A percentile compares a stretch with the other conserved stretches of the same genome.
phyloP scores from a whole-genome alignment of 257 asterid species.

The Sherardia arvensis region DNA sequence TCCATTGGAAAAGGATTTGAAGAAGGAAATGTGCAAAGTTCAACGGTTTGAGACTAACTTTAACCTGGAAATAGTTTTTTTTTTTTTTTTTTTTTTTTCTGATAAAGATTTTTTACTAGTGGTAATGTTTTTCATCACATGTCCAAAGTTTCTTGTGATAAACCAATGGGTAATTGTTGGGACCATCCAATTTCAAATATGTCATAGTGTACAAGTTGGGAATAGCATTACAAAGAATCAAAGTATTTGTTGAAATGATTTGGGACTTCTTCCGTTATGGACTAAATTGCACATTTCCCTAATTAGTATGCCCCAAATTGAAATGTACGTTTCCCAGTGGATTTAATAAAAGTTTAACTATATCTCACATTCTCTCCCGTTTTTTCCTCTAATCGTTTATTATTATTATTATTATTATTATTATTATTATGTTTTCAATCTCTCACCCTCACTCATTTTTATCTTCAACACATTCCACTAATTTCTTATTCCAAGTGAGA shows the following conservation, averaged over 20 bases:
- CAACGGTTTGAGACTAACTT: conserved; percentile 52
- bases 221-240: neutral
- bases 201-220: neutral
- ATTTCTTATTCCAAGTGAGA: no score
- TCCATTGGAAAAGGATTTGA: conserved; percentile 88
- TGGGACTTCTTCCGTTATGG: neutral
- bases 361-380: neutral
- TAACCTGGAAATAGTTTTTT: no score
- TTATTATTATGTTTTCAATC: no score
- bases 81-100: neutral
- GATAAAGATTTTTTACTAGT: neutral
- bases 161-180: neutral
- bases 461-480: no score
- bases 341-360: neutral
- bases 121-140: neutral
- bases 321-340: neutral
- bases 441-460: neutral
- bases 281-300: neutral
- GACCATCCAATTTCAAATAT: neutral
- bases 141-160: neutral
- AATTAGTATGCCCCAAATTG: neutral
- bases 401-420: no score
- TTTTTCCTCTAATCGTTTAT: neutral
- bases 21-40: conserved; percentile 62
- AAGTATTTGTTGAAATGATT: neutral